phyloP scores from a whole-genome alignment of 2,329 filamentous ascomycete species.

The Orbilia oligospora region DNA sequence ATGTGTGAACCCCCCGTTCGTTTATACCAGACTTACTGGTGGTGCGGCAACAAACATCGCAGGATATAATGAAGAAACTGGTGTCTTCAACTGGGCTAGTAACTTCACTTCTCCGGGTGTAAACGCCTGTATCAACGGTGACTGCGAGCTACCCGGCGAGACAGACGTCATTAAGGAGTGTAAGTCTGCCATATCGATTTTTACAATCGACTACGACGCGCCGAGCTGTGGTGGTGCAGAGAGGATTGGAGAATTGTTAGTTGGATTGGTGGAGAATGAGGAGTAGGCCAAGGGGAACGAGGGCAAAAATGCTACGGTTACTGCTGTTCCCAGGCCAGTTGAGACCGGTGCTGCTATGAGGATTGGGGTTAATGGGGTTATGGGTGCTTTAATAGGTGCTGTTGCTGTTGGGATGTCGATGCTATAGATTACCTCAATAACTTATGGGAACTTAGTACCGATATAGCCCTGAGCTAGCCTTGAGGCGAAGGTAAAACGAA shows the following conservation, averaged over 20 bases:
- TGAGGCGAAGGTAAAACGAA: background rate
- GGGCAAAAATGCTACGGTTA: background rate
- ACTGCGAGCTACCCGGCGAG: slow-evolving; percentile 71
- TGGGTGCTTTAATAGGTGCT: slow-evolving; percentile 9
- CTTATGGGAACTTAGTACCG: no score
- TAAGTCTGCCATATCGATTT: slow-evolving; percentile 69
- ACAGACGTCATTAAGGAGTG: slow-evolving; percentile 69
- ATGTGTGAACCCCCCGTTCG: slow-evolving; percentile 68
- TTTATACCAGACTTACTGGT: slow-evolving; percentile 70
- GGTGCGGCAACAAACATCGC: slow-evolving; percentile 70
- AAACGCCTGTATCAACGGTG: slow-evolving; percentile 71
- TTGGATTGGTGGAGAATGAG: slow-evolving; percentile 38
- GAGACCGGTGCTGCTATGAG: slow-evolving; percentile 35
- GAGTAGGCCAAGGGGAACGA: background rate
- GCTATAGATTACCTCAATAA: slow-evolving; percentile 62
- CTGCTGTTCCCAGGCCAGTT: background rate
- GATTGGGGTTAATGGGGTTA: slow-evolving; percentile 16
- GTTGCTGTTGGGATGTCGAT: slow-evolving; percentile 42
- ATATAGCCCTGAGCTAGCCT: no score
- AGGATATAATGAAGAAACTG: slow-evolving; percentile 68
- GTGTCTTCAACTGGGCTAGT: slow-evolving; percentile 69
- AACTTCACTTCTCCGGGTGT: slow-evolving; percentile 68
- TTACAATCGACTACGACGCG: slow-evolving; percentile 71
- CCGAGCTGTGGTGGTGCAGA: slow-evolving; percentile 65
- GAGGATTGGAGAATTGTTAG: slow-evolving; percentile 40